Evolutionary conservation across 768 basidiomycete species (phyloP), one percentile per base, ranked within the genome.

Genomic region (Pulveroboletus frians): DNA sequence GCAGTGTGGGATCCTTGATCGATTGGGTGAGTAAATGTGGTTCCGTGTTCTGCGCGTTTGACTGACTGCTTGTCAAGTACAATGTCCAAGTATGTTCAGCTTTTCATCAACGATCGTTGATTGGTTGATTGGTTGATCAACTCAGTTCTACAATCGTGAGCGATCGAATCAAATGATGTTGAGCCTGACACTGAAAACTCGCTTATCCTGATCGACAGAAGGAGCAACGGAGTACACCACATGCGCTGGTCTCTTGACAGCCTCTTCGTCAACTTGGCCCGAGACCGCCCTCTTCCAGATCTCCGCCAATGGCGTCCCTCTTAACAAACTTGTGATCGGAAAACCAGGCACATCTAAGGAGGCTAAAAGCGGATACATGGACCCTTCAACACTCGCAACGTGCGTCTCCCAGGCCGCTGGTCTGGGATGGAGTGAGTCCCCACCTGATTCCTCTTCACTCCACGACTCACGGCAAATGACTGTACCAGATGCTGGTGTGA

Each of bases 181-280:
- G 8, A 27, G 37, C 0, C 4, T 27, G 35, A 34, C 15, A 1
- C 35, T 55, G 17, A 51, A 2, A 30, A 18, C 18, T 13, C 6
- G 4, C 14, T 4, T 30, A 7, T 10, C 5, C 18, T 31, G 30
- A 13, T 17, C 17, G 7, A 35, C 62, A 84, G 83, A 85, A 74
- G 84, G 82, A 37, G 56, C 69, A n/a, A 68, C 66, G 11, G 84
- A 84, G 58, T 87, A 85, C 61, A 81, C 79, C 6, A 82, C 80
- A 27, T 87, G 84, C 61, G 43, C 61, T 18, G 75, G 73, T 32
- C 76, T 91, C 26, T 67, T 88, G 41, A 79, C 70, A 3, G 62
- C 73, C 1, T 86, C 84, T 6, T 81, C 82, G 4, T 71, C 65
- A 46, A 62, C 69, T 34, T 88, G 80, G 80, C 88, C 86, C 8